Percentiles rank a stretch among this genome's conserved stretches.
These are phyloP conservation scores for Lactarius pseudohatsudake DNA, from an alignment of 768 basidiomycete species.

Conservation along the genomic window DNA sequence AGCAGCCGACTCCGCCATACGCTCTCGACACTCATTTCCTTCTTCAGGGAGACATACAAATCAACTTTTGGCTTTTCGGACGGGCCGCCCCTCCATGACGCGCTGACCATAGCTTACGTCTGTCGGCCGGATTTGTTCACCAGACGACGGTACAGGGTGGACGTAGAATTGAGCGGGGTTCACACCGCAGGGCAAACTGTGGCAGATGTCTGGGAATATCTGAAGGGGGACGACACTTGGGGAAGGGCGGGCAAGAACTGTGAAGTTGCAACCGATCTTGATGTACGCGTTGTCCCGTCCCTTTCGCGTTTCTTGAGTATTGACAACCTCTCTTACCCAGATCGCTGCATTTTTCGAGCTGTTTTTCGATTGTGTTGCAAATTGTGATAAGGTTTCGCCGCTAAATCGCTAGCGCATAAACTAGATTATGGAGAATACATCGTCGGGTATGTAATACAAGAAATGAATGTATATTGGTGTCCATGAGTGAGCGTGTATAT, in stretches of 20 bases:
- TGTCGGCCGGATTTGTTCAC: slow-evolving; percentile 66
- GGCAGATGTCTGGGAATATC: slow-evolving; percentile 74
- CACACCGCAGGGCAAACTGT: slow-evolving; percentile 76
- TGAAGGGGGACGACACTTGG: slow-evolving; percentile 63
- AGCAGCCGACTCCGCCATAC: slow-evolving; percentile 61
- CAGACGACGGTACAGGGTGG: slow-evolving; percentile 67
- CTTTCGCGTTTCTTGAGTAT: not conserved
- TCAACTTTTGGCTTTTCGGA: slow-evolving; percentile 77
- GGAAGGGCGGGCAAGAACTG: slow-evolving; percentile 75
- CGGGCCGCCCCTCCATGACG: slow-evolving; percentile 87
- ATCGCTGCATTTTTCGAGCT: slow-evolving; percentile 63
- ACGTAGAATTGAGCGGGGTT: slow-evolving; percentile 70
- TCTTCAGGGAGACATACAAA: slow-evolving; percentile 72
- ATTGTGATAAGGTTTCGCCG: slow-evolving; percentile 60
- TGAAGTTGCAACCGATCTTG: slow-evolving; percentile 59
- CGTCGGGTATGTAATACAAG: slow-evolving; percentile 5
- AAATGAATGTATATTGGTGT: slow-evolving; percentile 3
- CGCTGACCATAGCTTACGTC: slow-evolving; percentile 77
- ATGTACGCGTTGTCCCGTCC: slow-evolving; percentile 48
- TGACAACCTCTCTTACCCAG: slow-evolving; percentile 39
- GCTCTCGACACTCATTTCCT: slow-evolving; percentile 70
- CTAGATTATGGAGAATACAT: not conserved
- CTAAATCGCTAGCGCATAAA: slow-evolving; percentile 43
- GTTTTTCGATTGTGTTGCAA: slow-evolving; percentile 57
- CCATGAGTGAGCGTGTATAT: not conserved